Percentiles rank a stretch among this genome's conserved stretches.
Conservation (phyloP, 805 yeast species). For the Yarrowia sp. region DNA sequence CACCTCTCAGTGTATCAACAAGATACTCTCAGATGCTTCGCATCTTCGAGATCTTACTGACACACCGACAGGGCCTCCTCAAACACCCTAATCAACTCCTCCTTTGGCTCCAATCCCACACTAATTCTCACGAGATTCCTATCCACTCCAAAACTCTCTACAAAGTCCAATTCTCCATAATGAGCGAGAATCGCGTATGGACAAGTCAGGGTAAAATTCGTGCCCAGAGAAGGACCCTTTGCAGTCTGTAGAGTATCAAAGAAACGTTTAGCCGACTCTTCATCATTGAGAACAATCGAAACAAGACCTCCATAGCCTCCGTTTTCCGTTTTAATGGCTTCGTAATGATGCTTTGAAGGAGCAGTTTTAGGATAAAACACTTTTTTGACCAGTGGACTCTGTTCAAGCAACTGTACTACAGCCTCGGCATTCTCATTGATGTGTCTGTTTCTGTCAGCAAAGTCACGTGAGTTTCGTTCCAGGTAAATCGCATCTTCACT, state of each 20-base stretch:
- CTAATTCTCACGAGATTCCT: constrained; percentile 73
- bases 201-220: constrained; percentile 84
- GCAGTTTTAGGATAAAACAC: constrained; percentile 69
- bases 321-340: constrained; percentile 57
- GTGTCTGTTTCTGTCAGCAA: constrained; percentile 55
- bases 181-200: constrained; percentile 89
- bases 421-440: constrained; percentile 44
- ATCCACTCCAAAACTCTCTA: constrained; percentile 80
- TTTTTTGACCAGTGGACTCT: constrained; percentile 50
- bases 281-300: constrained; percentile 65
- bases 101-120: constrained; percentile 76
- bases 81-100: constrained; percentile 52
- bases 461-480: constrained; percentile 92
- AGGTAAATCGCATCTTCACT: constrained; percentile 89
- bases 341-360: constrained; percentile 62
- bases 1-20: too few species aligned
- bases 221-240: constrained; percentile 90
- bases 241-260: constrained; percentile 67
- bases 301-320: constrained; percentile 92
- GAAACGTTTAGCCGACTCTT: constrained; percentile 65
- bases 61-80: constrained; percentile 46
- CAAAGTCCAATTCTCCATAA: constrained; percentile 74
- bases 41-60: background rate
- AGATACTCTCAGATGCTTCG: background rate
- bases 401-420: constrained; percentile 37